A percentile compares a stretch with the other conserved stretches of the same genome.
Evolutionary conservation across 2,329 filamentous ascomycete species (phyloP).

Genomic region (Colletotrichum noveboracense): DNA sequence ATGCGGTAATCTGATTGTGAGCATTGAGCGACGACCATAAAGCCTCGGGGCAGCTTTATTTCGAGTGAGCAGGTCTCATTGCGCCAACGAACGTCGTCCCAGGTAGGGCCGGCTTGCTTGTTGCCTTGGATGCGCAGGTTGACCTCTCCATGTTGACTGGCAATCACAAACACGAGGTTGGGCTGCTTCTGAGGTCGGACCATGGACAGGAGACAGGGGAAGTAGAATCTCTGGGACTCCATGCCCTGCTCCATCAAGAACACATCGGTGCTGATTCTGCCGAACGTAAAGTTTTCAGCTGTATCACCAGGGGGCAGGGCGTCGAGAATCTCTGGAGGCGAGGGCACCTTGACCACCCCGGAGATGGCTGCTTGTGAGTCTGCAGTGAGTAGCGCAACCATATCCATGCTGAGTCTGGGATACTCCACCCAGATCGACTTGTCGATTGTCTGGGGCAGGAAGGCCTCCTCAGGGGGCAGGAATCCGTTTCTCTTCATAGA

Average conservation of each 20-base stretch:
- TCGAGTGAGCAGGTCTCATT: slow-evolving; percentile 69
- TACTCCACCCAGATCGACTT: slow-evolving; percentile 84
- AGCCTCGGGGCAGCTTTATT: slow-evolving; percentile 76
- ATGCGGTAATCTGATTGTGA: slow-evolving; percentile 78
- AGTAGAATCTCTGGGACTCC: slow-evolving; percentile 69
- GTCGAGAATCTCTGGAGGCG: slow-evolving; percentile 63
- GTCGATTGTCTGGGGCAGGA: slow-evolving; percentile 79
- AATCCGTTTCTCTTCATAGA: slow-evolving; percentile 88
- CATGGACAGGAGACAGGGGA: slow-evolving; percentile 79
- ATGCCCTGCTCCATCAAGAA: slow-evolving; percentile 76
- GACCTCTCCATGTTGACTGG: slow-evolving; percentile 80
- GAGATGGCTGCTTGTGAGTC: slow-evolving; percentile 56
- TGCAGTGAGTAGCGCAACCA: slow-evolving; percentile 72
- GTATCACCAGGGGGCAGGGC: slow-evolving; percentile 81
- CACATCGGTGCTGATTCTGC: slow-evolving; percentile 75
- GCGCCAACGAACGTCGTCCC: slow-evolving; percentile 85
- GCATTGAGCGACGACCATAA: slow-evolving; percentile 74
- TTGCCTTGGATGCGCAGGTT: slow-evolving; percentile 76
- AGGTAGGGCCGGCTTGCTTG: slow-evolving; percentile 72
- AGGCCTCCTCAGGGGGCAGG: slow-evolving; percentile 71
- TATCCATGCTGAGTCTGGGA: slow-evolving; percentile 74
- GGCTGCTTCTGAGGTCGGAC: slow-evolving; percentile 73
- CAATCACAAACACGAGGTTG: slow-evolving; percentile 73
- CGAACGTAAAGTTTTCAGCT: slow-evolving; percentile 76
- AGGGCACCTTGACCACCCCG: slow-evolving; percentile 50